Percentiles rank a stretch among this genome's conserved stretches.
These are phyloP conservation scores for Neurospora tetrasperma DNA, from an alignment of 495 filamentous ascomycete genomes.

Conservation along the genomic window DNA sequence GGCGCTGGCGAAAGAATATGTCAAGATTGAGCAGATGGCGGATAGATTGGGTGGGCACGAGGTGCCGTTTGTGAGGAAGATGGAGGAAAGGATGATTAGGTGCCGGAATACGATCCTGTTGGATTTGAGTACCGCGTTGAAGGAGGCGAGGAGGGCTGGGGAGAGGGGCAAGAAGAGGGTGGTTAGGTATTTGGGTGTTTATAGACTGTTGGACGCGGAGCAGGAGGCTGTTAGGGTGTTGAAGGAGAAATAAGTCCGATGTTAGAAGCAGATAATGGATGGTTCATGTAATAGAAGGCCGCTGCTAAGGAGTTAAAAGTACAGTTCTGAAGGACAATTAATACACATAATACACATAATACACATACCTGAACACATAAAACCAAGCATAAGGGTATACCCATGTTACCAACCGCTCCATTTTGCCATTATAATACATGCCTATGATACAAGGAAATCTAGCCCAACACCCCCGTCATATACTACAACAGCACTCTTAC, in stretches of 20 bases:
- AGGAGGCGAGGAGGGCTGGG: constrained; percentile 52
- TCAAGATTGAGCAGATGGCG: constrained; percentile 27
- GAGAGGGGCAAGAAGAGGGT: constrained; percentile 44
- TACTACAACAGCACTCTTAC: constrained; percentile 16
- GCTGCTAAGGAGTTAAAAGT: background rate
- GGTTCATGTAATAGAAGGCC: background rate
- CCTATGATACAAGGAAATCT: constrained; percentile 26
- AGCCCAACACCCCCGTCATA: background rate
- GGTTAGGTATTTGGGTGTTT: constrained; percentile 65
- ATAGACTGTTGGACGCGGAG: constrained; percentile 65
- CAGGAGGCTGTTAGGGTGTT: constrained; percentile 63
- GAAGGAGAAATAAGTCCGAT: constrained; percentile 31
- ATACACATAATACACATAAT: background rate
- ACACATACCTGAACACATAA: background rate
- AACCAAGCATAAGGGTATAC: background rate
- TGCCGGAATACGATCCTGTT: constrained; percentile 67
- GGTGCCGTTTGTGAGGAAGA: constrained; percentile 36
- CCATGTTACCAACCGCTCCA: constrained; percentile 3
- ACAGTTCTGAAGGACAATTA: background rate
- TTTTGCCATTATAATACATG: constrained; percentile 37
- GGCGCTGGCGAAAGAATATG: constrained; percentile 35
- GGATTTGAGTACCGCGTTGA: constrained; percentile 70
- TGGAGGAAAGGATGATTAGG: constrained; percentile 41
- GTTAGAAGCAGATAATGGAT: background rate
- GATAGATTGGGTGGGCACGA: constrained; percentile 30